Evolutionary conservation across 2,329 filamentous ascomycete genomes (phyloP).

Genomic region (Fusarium clavum): DNA sequence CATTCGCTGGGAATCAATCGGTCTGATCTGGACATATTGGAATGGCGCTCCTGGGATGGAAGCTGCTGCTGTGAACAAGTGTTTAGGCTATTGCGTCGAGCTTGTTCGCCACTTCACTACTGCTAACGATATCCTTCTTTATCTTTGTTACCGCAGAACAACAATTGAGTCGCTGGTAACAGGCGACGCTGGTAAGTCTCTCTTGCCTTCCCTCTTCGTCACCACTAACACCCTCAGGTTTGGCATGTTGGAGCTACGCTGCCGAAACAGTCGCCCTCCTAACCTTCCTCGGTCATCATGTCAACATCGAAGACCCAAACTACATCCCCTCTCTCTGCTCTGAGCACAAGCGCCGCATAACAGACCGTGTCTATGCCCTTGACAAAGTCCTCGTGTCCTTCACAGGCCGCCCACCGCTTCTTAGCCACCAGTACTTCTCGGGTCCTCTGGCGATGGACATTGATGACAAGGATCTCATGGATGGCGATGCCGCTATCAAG

Average conservation of each 20-base stretch:
- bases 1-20: conserved; percentile 59
- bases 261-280: conserved; percentile 53
- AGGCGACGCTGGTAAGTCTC: conserved; percentile 55
- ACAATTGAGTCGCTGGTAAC: conserved; percentile 53
- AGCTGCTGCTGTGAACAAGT: conserved; percentile 10
- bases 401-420: conserved; percentile 64
- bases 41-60: conserved; percentile 7
- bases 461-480: conserved; percentile 60
- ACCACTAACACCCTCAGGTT: conserved; percentile 42
- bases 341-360: conserved; percentile 50
- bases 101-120: conserved; percentile 44
- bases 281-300: conserved; percentile 54
- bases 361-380: conserved; percentile 53
- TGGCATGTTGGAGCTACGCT: conserved; percentile 53
- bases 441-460: conserved; percentile 67
- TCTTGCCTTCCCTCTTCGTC: rapidly evolving
- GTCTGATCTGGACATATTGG: conserved; percentile 51
- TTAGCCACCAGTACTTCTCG: conserved; percentile 64
- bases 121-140: conserved; percentile 55
- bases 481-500: conserved; percentile 50
- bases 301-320: conserved; percentile 33
- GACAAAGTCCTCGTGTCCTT: conserved; percentile 66
- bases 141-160: conserved; percentile 50
- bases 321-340: conserved; percentile 52
- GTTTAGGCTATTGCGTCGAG: conserved; percentile 50